These are phyloP conservation scores for Scheffersomyces ergatensis DNA, from an alignment of 805 yeast genomes.

Conservation along the genomic window DNA sequence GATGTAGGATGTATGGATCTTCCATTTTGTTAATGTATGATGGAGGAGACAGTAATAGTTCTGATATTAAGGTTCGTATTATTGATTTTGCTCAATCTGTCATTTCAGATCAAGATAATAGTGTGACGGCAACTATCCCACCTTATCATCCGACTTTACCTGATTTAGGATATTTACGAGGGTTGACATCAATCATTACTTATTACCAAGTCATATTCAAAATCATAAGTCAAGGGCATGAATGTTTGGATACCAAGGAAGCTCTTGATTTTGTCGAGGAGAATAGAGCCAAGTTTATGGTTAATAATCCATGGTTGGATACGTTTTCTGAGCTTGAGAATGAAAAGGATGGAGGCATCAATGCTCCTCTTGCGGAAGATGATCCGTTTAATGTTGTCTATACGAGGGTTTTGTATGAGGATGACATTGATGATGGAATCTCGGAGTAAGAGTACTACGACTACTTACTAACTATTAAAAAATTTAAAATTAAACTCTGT, in stretches of 20 bases:
- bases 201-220: constrained; percentile 64
- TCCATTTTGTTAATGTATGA: constrained; percentile 88
- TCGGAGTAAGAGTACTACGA: constrained; percentile 12
- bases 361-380: constrained; percentile 1
- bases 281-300: constrained; percentile 4
- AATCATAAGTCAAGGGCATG: constrained; percentile 17
- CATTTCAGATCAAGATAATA: constrained; percentile 58
- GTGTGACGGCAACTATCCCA: constrained; percentile 49
- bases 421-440: constrained; percentile 20
- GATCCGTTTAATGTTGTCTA: constrained; percentile 22
- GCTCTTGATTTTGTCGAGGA: background rate
- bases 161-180: constrained; percentile 85
- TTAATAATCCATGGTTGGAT: constrained; percentile 17
- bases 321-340: constrained; percentile 14
- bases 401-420: constrained; percentile 12
- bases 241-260: background rate
- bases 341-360: constrained; percentile 6
- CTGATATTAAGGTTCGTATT: constrained; percentile 53
- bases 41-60: constrained; percentile 35
- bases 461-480: background rate
- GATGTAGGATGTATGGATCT: constrained; percentile 90
- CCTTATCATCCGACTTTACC: constrained; percentile 63
- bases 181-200: constrained; percentile 66
- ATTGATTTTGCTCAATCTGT: constrained; percentile 96
- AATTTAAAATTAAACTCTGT: background rate